Percentiles rank a stretch among this genome's conserved stretches.
Conservation (phyloP, 176 grass and related monocot species). For the Phoenix dactylifera region DNA sequence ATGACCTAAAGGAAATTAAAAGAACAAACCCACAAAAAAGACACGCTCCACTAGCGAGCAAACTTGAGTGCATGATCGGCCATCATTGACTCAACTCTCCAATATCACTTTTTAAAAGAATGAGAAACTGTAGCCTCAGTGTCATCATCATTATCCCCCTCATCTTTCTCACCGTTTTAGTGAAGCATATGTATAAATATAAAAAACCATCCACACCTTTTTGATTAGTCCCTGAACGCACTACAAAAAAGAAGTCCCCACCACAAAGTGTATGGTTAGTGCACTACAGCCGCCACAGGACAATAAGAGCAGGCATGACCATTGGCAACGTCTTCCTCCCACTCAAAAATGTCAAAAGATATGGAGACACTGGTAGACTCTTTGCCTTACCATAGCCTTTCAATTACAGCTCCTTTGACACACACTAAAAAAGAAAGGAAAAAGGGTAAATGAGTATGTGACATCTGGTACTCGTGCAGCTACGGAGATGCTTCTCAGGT, state of each 20-base stretch:
- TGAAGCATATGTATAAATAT: constrained; percentile 56
- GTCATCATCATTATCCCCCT: constrained; percentile 59
- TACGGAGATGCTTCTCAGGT: constrained; percentile 50
- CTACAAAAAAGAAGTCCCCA: constrained; percentile 56
- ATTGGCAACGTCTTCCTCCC: constrained; percentile 36
- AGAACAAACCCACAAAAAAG: constrained; percentile 29
- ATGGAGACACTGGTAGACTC: constrained; percentile 48
- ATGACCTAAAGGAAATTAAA: constrained; percentile 13
- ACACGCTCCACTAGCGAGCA: constrained; percentile 45
- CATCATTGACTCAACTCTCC: constrained; percentile 2
- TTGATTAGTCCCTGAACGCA: constrained; percentile 63
- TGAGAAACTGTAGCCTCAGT: constrained; percentile 23
- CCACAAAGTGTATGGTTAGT: constrained; percentile 74
- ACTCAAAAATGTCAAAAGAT: constrained; percentile 34
- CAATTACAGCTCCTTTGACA: constrained; percentile 65
- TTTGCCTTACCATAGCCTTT: constrained; percentile 47
- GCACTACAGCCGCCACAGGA: constrained; percentile 65
- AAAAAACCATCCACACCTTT: constrained; percentile 49
- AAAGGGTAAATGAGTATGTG: constrained; percentile 31
- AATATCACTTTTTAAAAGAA: not conserved
- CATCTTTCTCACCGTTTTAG: constrained; percentile 46
- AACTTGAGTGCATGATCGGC: not conserved
- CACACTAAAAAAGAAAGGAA: constrained; percentile 21
- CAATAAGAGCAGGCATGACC: constrained; percentile 37
- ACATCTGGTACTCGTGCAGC: constrained; percentile 57